These are phyloP conservation scores for Hordeum pubiflorum DNA, from an alignment of 202 grass and related monocot species.

Conservation along the genomic window DNA sequence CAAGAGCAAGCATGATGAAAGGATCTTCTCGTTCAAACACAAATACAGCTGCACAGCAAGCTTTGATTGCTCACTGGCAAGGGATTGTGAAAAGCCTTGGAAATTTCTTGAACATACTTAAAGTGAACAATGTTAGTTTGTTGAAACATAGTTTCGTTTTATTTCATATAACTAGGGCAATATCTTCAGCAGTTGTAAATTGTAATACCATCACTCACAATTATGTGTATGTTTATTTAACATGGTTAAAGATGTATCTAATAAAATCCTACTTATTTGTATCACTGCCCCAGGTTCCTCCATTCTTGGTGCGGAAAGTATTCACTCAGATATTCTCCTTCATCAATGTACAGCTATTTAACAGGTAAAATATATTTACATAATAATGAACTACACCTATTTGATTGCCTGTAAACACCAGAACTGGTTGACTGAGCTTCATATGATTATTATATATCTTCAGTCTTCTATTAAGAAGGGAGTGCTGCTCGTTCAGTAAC, in stretches of 20 bases:
- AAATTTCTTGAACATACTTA: slow-evolving; percentile 85
- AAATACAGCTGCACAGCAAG: slow-evolving; percentile 70
- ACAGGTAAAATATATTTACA: slow-evolving; percentile 55
- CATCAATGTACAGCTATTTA: slow-evolving; percentile 97
- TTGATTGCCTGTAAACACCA: background rate
- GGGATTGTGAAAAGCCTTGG: slow-evolving; percentile 91
- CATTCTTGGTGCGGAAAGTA: slow-evolving; percentile 96
- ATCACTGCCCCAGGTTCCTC: slow-evolving; percentile 61
- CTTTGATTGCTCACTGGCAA: slow-evolving; percentile 98
- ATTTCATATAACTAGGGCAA: background rate
- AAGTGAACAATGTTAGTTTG: slow-evolving; percentile 82
- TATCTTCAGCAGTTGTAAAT: background rate
- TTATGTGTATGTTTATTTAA: slow-evolving; percentile 9
- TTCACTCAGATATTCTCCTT: slow-evolving; percentile 99
- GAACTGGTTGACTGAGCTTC: slow-evolving; percentile 8
- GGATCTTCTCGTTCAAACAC: slow-evolving; percentile 71
- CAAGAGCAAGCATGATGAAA: slow-evolving; percentile 98
- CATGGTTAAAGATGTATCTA: background rate
- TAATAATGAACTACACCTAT: background rate
- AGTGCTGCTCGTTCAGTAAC: slow-evolving; percentile 96
- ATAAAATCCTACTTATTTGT: slow-evolving; percentile 4
- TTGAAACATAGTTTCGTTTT: slow-evolving; percentile 5
- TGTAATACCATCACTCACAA: background rate
- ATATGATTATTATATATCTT: slow-evolving; percentile 22
- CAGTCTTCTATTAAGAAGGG: slow-evolving; percentile 93